Conservation (phyloP, 495 filamentous ascomycete genomes). For the Gamarada debralockiae region DNA sequence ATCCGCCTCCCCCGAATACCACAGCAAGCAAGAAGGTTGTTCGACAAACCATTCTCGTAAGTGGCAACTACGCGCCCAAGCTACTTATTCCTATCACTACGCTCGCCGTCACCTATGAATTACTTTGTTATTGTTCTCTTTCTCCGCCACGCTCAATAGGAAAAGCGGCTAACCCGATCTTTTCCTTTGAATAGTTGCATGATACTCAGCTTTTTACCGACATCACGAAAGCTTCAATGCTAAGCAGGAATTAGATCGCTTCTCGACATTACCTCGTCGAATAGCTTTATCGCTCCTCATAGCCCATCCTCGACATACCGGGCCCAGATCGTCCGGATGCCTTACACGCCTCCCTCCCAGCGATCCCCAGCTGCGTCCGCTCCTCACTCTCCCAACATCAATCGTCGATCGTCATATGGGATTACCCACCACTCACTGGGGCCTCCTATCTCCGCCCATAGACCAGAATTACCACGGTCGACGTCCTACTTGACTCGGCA, state of each 20-base stretch:
- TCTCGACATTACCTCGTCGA: constrained; percentile 10
- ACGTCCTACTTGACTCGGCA: constrained; percentile 68
- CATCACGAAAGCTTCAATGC: not conserved
- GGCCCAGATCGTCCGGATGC: constrained; percentile 53
- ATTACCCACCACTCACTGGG: constrained; percentile 24
- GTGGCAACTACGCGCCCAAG: not conserved
- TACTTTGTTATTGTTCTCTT: not conserved
- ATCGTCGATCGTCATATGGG: constrained; percentile 53
- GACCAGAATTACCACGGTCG: constrained; percentile 64
- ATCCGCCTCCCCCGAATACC: not conserved
- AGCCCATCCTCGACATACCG: not conserved
- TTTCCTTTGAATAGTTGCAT: not conserved
- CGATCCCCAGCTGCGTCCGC: constrained; percentile 72
- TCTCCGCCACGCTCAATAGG: not conserved
- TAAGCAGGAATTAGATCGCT: not conserved
- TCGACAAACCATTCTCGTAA: not conserved
- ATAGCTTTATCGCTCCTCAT: constrained; percentile 3
- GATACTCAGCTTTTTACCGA: not conserved
- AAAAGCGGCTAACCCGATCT: not conserved
- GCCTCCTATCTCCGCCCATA: constrained; percentile 22
- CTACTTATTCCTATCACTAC: not conserved
- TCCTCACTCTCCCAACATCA: constrained; percentile 57
- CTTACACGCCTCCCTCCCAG: constrained; percentile 88
- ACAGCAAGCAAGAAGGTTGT: not conserved
- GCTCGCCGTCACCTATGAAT: not conserved